A percentile compares a stretch with the other conserved stretches of the same genome.
phyloP scores from a whole-genome alignment of 1,284 basidiomycete species.

The Malassezia globosa region DNA sequence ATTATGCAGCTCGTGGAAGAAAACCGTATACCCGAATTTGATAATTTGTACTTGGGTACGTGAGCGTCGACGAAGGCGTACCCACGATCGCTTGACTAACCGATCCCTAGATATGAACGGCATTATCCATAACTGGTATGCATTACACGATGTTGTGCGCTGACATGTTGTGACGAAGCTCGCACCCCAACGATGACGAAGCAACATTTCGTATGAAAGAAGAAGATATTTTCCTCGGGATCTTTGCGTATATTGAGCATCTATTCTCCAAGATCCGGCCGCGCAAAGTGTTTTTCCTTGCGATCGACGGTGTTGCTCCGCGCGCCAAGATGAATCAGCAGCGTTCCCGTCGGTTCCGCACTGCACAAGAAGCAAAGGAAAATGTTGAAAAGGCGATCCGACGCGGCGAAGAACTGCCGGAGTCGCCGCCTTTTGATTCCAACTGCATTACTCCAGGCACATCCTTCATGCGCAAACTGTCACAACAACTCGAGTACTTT shows the following conservation, averaged over 20 bases:
- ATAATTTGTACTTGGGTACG: conserved; percentile 65
- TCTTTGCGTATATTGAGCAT: conserved; percentile 93
- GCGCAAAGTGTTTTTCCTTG: conserved; percentile 79
- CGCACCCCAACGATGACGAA: conserved; percentile 80
- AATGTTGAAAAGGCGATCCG: conserved; percentile 69
- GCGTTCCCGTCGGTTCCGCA: conserved; percentile 67
- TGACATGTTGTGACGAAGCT: conserved; percentile 87
- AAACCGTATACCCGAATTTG: conserved; percentile 82
- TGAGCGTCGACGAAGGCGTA: too few relatives aligned
- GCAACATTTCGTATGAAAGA: conserved; percentile 83
- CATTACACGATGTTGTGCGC: too few relatives aligned
- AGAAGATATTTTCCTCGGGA: conserved; percentile 91
- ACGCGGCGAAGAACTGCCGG: conserved; percentile 81
- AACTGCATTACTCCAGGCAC: conserved; percentile 99
- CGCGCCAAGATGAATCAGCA: conserved; percentile 99
- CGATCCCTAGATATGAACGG: conserved; percentile 70
- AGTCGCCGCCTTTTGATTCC: conserved; percentile 90
- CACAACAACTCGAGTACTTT: conserved; percentile 85
- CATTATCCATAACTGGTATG: conserved; percentile 66
- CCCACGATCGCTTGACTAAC: too few relatives aligned
- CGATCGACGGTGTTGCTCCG: conserved; percentile 93
- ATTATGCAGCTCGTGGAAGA: conserved; percentile 94
- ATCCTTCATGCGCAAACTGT: conserved; percentile 82
- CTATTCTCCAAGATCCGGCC: conserved; percentile 95
- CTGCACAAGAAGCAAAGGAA: conserved; percentile 84